These are phyloP conservation scores for Dentipellis fragilis DNA, from an alignment of 768 basidiomycete genomes.

Conservation along the genomic window DNA sequence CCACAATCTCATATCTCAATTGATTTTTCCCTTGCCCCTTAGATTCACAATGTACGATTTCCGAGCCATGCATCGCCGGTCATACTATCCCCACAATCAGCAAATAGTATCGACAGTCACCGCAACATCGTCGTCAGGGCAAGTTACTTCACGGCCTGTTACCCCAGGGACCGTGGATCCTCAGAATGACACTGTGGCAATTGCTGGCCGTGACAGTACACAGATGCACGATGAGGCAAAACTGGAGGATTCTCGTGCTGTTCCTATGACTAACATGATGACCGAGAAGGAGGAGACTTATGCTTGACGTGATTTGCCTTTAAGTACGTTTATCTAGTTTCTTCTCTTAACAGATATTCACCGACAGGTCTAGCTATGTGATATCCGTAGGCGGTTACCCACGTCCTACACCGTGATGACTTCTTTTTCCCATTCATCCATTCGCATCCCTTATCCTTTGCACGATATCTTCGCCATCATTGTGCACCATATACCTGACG, in stretches of 20 bases:
- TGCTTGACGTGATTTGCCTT: not conserved
- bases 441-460: not conserved
- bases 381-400: not conserved
- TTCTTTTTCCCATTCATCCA: not conserved
- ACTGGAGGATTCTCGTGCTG: constrained; percentile 10
- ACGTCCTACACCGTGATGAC: not conserved
- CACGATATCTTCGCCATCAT: not conserved
- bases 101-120: constrained; percentile 53
- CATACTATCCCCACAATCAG: constrained; percentile 84
- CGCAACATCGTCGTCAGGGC: constrained; percentile 64
- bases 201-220: not conserved
- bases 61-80: constrained; percentile 82
- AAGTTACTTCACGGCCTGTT: constrained; percentile 62
- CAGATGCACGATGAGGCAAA: constrained; percentile 6
- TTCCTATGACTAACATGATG: constrained; percentile 11
- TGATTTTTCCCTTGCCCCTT: not conserved
- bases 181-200: constrained; percentile 11
- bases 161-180: constrained; percentile 33
- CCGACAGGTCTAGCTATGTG: not conserved
- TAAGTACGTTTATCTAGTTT: not conserved
- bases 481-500: not conserved
- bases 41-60: constrained; percentile 93
- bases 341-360: not conserved
- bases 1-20: constrained; percentile 1
- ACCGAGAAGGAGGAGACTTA: constrained; percentile 8